Evolutionary conservation across 306 rosid species (phyloP).

Genomic region (Carpinus fangiana): DNA sequence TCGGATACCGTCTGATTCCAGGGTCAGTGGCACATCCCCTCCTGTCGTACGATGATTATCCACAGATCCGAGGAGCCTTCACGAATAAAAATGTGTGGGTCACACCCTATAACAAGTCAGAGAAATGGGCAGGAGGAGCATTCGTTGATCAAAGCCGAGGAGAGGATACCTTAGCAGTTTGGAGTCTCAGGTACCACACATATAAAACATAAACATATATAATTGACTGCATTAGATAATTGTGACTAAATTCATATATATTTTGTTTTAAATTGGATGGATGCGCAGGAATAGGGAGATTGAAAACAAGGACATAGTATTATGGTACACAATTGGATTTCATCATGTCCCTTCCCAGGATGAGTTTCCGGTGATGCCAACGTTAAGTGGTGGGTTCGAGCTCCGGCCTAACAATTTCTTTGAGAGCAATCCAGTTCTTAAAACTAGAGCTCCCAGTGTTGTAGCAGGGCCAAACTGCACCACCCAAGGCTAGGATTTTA

Average conservation of each 20-base stretch:
- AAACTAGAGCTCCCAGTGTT: slow-evolving; percentile 31
- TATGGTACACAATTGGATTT: slow-evolving; percentile 35
- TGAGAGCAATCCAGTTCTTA: slow-evolving; percentile 64
- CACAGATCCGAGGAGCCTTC: slow-evolving; percentile 57
- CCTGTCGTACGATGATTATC: slow-evolving; percentile 47
- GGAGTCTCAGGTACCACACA: slow-evolving; percentile 35
- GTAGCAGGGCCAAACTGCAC: slow-evolving; percentile 25
- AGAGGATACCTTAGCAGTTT: slow-evolving; percentile 47
- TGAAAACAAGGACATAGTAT: slow-evolving; percentile 47
- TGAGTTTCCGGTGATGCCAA: slow-evolving; percentile 67
- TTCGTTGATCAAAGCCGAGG: slow-evolving; percentile 50
- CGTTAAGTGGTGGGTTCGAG: slow-evolving; percentile 54
- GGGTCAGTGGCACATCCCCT: slow-evolving; percentile 35
- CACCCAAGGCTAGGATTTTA: neutral
- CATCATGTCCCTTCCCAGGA: slow-evolving; percentile 54
- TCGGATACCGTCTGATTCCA: slow-evolving; percentile 54
- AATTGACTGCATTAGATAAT: no score
- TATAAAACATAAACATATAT: no score
- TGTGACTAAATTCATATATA: neutral
- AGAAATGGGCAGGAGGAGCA: slow-evolving; percentile 52
- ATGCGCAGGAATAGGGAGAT: slow-evolving; percentile 42
- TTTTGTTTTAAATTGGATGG: neutral
- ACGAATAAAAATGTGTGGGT: slow-evolving; percentile 50
- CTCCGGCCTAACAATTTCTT: slow-evolving; percentile 72
- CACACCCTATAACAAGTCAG: slow-evolving; percentile 57